phyloP scores from a whole-genome alignment of 129 eudicot species.

The Sambucus nigra region DNA sequence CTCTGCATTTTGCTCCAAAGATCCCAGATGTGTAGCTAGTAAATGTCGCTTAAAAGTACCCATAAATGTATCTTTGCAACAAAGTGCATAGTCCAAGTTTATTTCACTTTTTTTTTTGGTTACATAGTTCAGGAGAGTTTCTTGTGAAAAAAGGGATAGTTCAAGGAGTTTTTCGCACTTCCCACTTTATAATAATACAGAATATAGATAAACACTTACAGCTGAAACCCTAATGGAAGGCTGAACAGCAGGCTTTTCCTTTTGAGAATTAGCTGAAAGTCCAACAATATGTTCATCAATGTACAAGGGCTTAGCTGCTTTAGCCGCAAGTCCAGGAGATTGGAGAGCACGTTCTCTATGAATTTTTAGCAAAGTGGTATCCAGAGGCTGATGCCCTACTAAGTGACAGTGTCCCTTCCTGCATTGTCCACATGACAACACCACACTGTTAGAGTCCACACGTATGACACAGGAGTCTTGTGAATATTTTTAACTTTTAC shows the following conservation, averaged over 20 bases:
- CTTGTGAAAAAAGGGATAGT: no score
- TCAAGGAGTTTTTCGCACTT: no score
- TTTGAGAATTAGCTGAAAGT: constrained; percentile 14
- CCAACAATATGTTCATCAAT: constrained; percentile 17
- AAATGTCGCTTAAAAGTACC: no score
- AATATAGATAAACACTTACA: no score
- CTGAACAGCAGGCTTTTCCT: constrained; percentile 7
- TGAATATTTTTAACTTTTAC: not conserved
- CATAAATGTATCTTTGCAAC: no score
- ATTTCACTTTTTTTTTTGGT: no score
- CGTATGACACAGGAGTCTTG: no score
- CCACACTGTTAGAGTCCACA: not conserved
- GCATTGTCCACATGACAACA: constrained; percentile 9
- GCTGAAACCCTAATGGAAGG: constrained; percentile 18
- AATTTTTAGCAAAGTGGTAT: constrained; percentile 17
- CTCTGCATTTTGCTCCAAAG: no score
- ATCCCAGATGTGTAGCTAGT: no score
- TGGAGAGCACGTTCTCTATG: constrained; percentile 19
- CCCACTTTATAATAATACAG: no score
- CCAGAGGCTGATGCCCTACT: constrained; percentile 44
- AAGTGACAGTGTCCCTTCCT: constrained; percentile 76
- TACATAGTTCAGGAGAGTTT: no score
- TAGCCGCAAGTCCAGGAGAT: constrained; percentile 17
- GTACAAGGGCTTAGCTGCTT: constrained; percentile 2
- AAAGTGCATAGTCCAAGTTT: no score